phyloP scores from a whole-genome alignment of 2,329 filamentous ascomycete genomes.

The Zymoseptoria passerinii region DNA sequence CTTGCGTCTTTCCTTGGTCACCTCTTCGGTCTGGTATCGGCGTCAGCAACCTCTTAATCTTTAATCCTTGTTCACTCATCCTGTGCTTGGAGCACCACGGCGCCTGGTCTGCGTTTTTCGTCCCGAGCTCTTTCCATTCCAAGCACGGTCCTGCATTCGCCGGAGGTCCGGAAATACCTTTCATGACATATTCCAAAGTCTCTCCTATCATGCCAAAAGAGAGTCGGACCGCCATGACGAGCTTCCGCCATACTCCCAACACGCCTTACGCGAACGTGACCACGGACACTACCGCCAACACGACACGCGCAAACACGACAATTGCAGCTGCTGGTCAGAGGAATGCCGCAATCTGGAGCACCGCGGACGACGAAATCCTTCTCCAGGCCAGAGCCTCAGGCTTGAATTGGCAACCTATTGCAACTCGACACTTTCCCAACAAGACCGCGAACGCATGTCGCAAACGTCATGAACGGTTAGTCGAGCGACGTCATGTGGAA shows the following conservation, averaged over 20 bases:
- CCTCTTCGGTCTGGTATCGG: constrained; percentile 27
- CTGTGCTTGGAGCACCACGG: constrained; percentile 20
- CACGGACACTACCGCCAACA: not conserved
- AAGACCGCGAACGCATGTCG: constrained; percentile 79
- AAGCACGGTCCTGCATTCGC: constrained; percentile 5
- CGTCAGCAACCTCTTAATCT: constrained; percentile 8
- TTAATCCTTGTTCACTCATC: constrained; percentile 13
- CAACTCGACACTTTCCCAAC: constrained; percentile 63
- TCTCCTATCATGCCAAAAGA: constrained; percentile 40
- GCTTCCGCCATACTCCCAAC: constrained; percentile 21
- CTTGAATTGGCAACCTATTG: constrained; percentile 77
- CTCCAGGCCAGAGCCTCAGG: constrained; percentile 63
- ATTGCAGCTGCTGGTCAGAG: constrained; percentile 28
- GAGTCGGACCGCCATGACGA: constrained; percentile 24
- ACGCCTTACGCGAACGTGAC: constrained; percentile 24
- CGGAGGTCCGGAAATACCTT: constrained; percentile 6
- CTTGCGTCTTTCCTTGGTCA: constrained; percentile 25
- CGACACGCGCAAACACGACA: constrained; percentile 15
- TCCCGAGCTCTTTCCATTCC: not conserved
- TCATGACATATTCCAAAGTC: constrained; percentile 21
- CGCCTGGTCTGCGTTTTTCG: constrained; percentile 8
- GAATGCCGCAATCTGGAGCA: constrained; percentile 52
- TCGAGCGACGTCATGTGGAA: constrained; percentile 64
- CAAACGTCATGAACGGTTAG: constrained; percentile 76
- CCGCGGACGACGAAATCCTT: constrained; percentile 65